Evolutionary conservation across 768 basidiomycete genomes (phyloP).

Genomic region (Phylloporus arenicola): DNA sequence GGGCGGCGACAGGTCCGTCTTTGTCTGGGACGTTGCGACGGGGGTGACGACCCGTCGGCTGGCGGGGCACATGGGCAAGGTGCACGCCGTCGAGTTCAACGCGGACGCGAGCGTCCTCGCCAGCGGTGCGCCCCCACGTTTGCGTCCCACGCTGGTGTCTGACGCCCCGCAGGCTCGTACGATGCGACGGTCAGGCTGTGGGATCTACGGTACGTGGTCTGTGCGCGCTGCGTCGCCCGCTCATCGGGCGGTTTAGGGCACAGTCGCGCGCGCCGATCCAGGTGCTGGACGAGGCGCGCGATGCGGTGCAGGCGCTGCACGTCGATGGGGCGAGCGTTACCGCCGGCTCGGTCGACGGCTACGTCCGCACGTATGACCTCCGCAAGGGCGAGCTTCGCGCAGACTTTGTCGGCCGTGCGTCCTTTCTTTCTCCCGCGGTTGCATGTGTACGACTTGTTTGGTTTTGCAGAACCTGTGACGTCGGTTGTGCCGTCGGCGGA

Average conservation of each 20-base stretch:
- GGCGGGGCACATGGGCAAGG: conserved; percentile 85
- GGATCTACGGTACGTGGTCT: conserved; percentile 69
- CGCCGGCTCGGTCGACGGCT: conserved; percentile 86
- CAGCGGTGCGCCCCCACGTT: conserved; percentile 54
- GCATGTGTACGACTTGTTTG: background rate
- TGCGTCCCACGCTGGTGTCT: background rate
- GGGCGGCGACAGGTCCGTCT: conserved; percentile 89
- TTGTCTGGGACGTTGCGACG: conserved; percentile 92
- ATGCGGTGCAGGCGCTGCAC: conserved; percentile 77
- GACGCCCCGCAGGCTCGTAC: conserved; percentile 64
- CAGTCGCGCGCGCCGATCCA: conserved; percentile 86
- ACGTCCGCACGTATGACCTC: conserved; percentile 90
- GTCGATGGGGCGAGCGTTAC: conserved; percentile 63
- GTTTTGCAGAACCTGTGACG: conserved; percentile 71
- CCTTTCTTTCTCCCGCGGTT: background rate
- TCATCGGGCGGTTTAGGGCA: conserved; percentile 39
- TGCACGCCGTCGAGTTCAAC: conserved; percentile 88
- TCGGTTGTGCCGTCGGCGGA: conserved; percentile 78
- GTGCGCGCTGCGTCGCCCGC: too few relatives aligned
- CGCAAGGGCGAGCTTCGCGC: conserved; percentile 86
- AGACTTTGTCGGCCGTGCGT: conserved; percentile 88
- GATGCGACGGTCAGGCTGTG: conserved; percentile 88
- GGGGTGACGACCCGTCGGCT: conserved; percentile 80
- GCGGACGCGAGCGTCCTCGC: conserved; percentile 81
- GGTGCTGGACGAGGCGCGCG: conserved; percentile 79